Evolutionary conservation across 2,329 filamentous ascomycete genomes (phyloP).

Genomic region (Zymoseptoria ardabiliae): DNA sequence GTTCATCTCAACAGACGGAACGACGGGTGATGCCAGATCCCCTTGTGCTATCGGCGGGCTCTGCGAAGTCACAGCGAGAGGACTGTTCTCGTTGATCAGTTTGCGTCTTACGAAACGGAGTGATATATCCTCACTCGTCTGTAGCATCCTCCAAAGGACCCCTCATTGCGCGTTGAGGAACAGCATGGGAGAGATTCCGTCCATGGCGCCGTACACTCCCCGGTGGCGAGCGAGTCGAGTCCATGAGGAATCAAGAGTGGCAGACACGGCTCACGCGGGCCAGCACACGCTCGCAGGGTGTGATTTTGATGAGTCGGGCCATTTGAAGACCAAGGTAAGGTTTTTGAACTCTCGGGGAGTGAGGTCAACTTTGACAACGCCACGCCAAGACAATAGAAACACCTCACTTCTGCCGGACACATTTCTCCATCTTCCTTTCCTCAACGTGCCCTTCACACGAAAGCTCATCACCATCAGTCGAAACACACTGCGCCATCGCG

Average conservation of each 20-base stretch:
- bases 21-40: background rate
- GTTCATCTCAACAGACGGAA: background rate
- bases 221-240: constrained; percentile 20
- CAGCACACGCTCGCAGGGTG: no score
- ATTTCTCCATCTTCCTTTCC: background rate
- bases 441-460: no score
- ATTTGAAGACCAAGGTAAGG: no score
- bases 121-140: constrained; percentile 55
- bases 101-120: background rate
- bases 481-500: no score
- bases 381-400: background rate
- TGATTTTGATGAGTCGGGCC: no score
- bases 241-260: constrained; percentile 12
- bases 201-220: constrained; percentile 25
- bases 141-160: constrained; percentile 61
- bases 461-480: no score
- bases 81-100: constrained; percentile 21
- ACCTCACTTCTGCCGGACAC: background rate
- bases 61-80: constrained; percentile 13
- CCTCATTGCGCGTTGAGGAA: constrained; percentile 63
- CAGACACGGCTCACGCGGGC: no score
- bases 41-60: background rate
- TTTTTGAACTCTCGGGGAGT: background rate
- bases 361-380: background rate
- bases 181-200: constrained; percentile 26